These are phyloP conservation scores for Sabuloglossum arenarium DNA, from an alignment of 495 filamentous ascomycete genomes.

Conservation along the genomic window DNA sequence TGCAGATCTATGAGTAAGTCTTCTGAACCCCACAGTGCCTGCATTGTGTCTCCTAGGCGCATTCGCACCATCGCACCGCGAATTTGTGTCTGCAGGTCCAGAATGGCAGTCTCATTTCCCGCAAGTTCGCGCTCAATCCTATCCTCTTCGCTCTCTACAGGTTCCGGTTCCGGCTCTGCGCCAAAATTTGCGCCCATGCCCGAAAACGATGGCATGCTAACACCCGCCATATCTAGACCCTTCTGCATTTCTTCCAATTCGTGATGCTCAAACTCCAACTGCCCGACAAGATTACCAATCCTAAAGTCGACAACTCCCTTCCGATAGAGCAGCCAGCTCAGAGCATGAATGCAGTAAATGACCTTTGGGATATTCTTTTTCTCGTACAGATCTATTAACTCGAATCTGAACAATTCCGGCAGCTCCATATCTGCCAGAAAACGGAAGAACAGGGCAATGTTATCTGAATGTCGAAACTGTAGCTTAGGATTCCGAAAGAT, in stretches of 20 bases:
- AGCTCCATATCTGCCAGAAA: constrained; percentile 86
- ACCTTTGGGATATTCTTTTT: constrained; percentile 99
- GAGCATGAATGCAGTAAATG: constrained; percentile 93
- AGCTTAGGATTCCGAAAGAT: constrained; percentile 73
- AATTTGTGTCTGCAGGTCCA: constrained; percentile 75
- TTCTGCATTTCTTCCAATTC: constrained; percentile 94
- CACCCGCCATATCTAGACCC: constrained; percentile 81
- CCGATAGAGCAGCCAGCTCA: constrained; percentile 87
- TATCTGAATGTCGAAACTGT: constrained; percentile 92
- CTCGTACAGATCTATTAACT: constrained; percentile 94
- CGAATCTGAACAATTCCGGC: constrained; percentile 95
- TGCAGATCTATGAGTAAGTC: constrained; percentile 60
- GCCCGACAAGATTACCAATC: constrained; percentile 95
- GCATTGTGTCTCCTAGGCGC: constrained; percentile 64
- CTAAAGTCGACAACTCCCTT: constrained; percentile 88
- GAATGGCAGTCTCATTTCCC: constrained; percentile 47
- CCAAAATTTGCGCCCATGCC: constrained; percentile 93
- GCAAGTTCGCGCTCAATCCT: constrained; percentile 65
- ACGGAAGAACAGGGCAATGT: constrained; percentile 83
- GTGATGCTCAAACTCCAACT: constrained; percentile 92
- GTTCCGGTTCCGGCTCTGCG: constrained; percentile 43
- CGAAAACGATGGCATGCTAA: constrained; percentile 92
- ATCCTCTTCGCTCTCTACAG: constrained; percentile 74
- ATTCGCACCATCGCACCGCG: constrained; percentile 61
- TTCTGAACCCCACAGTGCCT: constrained; percentile 78